These are phyloP conservation scores for Tetrahymena malaccensis DNA, from an alignment of 73 alveolate genomes.

Conservation along the genomic window DNA sequence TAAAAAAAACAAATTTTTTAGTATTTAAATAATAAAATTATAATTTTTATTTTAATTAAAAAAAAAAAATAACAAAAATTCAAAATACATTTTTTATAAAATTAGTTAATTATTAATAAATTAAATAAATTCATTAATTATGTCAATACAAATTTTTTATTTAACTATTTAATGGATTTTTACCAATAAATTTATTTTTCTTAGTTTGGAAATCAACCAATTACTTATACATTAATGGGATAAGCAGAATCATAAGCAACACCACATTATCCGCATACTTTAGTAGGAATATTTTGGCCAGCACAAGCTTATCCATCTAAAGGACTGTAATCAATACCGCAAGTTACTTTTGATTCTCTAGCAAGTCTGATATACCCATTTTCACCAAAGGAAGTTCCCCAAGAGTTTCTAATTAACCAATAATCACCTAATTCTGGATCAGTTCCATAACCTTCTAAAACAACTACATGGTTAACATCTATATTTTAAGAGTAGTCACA, in stretches of 20 bases:
- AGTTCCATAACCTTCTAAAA: conserved; percentile 47
- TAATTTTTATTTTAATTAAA: too few relatives aligned
- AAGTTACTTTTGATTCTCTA: conserved; percentile 13
- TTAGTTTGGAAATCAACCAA: neutral
- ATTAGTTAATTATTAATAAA: too few relatives aligned
- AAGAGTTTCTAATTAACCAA: conserved; percentile 42
- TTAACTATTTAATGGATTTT: too few relatives aligned
- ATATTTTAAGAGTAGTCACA: conserved; percentile 21
- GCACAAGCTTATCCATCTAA: conserved; percentile 40
- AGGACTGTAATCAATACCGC: conserved; percentile 22
- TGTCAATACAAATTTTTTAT: too few relatives aligned
- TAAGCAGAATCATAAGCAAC: conserved; percentile 11
- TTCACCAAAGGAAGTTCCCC: conserved; percentile 54
- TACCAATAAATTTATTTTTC: too few relatives aligned
- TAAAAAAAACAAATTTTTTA: too few relatives aligned
- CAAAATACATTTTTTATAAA: too few relatives aligned
- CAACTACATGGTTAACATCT: conserved; percentile 40
- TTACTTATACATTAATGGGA: neutral
- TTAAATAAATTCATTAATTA: too few relatives aligned
- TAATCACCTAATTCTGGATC: conserved; percentile 41
- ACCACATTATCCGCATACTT: conserved; percentile 39
- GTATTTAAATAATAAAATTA: too few relatives aligned
- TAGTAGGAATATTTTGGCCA: conserved; percentile 19
- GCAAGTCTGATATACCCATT: conserved; percentile 25
- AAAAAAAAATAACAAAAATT: too few relatives aligned